A percentile compares a stretch with the other conserved stretches of the same genome.
Conservation (phyloP, 306 rosid genomes). For the Abrus precatorius region DNA sequence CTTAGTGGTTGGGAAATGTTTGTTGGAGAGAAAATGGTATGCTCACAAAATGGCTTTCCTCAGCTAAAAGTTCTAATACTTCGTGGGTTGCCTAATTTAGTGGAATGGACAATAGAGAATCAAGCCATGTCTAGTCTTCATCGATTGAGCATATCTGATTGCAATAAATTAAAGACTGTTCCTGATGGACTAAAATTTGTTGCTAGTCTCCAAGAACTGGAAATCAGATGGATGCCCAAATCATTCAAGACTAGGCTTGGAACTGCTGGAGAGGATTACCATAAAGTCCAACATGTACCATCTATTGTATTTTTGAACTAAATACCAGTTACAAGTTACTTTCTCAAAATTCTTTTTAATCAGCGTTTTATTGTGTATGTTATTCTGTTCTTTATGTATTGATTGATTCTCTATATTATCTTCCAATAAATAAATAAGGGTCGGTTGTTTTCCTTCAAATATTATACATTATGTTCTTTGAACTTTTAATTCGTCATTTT, state of each 20-base stretch:
- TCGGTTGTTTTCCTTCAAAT: background rate
- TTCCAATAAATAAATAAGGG: background rate
- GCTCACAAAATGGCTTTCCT: slow-evolving; percentile 59
- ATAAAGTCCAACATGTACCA: slow-evolving; percentile 64
- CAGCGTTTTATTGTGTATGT: background rate
- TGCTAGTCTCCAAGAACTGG: slow-evolving; percentile 49
- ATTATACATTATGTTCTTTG: background rate
- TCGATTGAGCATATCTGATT: slow-evolving; percentile 41
- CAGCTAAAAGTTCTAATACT: slow-evolving; percentile 54
- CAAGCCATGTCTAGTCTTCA: slow-evolving; percentile 52
- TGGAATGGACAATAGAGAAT: slow-evolving; percentile 62
- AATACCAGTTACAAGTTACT: background rate
- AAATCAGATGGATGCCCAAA: slow-evolving; percentile 55
- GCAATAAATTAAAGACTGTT: slow-evolving; percentile 49
- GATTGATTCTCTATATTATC: background rate
- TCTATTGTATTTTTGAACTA: slow-evolving; percentile 43
- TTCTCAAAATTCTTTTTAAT: background rate
- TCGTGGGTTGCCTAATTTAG: slow-evolving; percentile 34
- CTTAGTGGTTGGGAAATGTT: slow-evolving; percentile 53
- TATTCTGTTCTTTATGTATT: background rate
- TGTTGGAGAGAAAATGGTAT: slow-evolving; percentile 53
- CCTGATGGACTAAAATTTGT: slow-evolving; percentile 62
- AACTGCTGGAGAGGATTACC: slow-evolving; percentile 55
- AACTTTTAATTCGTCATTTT: background rate
- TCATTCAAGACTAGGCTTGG: slow-evolving; percentile 51